These are phyloP conservation scores for Mrakia gelida DNA, from an alignment of 768 basidiomycete species.

Conservation along the genomic window DNA sequence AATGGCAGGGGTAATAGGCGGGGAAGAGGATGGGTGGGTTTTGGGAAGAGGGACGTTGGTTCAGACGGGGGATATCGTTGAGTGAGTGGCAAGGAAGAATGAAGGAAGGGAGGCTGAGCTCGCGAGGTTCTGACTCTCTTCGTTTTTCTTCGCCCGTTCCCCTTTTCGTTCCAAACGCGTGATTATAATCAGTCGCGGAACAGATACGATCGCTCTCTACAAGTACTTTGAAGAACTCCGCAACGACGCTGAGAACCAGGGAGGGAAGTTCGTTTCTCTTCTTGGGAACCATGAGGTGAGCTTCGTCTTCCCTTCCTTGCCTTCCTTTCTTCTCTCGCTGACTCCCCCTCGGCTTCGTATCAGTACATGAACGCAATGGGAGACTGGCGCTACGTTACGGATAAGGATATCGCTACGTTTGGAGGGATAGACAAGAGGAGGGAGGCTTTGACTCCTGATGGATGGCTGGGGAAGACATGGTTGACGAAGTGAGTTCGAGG, in stretches of 20 bases:
- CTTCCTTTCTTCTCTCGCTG: not conserved
- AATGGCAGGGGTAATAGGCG: constrained; percentile 73
- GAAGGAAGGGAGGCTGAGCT: constrained; percentile 13
- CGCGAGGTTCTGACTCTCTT: no score
- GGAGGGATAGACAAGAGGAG: constrained; percentile 67
- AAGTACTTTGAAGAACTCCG: constrained; percentile 78
- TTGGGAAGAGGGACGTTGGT: constrained; percentile 80
- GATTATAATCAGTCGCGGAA: constrained; percentile 56
- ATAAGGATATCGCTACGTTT: constrained; percentile 75
- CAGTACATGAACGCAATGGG: constrained; percentile 77
- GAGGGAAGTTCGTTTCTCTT: not conserved
- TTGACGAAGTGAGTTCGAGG: constrained; percentile 61
- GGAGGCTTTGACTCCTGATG: constrained; percentile 62
- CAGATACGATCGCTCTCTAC: constrained; percentile 83
- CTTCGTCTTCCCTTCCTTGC: not conserved
- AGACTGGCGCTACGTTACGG: constrained; percentile 89
- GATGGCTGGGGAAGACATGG: constrained; percentile 77
- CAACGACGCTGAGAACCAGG: constrained; percentile 47
- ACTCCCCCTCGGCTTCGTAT: not conserved
- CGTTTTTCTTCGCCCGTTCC: no score
- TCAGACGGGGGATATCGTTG: constrained; percentile 94
- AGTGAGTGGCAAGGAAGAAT: constrained; percentile 57
- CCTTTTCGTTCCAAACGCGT: not conserved
- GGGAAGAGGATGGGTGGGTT: constrained; percentile 70
- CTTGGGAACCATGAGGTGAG: constrained; percentile 70